A percentile compares a stretch with the other conserved stretches of the same genome.
Conservation (phyloP, 2,329 filamentous ascomycete species). For the Myotisia sp. region DNA sequence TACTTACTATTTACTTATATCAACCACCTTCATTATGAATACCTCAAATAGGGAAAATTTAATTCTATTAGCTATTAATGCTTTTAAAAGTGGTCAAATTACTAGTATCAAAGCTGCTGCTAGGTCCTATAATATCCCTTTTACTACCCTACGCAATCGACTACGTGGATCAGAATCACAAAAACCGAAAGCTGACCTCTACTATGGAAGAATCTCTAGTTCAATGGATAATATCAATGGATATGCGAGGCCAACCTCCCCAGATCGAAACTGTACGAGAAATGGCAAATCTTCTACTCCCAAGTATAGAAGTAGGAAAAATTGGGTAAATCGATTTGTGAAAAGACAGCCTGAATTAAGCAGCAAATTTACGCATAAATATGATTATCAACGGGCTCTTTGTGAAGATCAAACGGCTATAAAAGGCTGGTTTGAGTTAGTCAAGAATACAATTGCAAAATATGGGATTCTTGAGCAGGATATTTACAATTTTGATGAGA, state of each 20-base stretch:
- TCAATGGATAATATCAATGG: neutral
- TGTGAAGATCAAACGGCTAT: neutral
- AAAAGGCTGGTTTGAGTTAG: neutral
- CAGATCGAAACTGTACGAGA: neutral
- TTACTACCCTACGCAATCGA: neutral
- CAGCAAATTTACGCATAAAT: slow-evolving; percentile 1
- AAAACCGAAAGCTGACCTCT: slow-evolving; percentile 1
- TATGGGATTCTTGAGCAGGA: neutral
- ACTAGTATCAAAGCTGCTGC: neutral
- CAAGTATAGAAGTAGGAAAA: neutral
- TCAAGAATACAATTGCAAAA: neutral
- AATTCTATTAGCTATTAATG: neutral
- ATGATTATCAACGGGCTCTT: neutral
- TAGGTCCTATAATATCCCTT: neutral
- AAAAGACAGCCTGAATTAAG: neutral
- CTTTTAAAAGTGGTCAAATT: neutral
- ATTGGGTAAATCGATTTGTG: neutral
- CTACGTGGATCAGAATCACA: neutral
- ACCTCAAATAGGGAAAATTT: neutral
- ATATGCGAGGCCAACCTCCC: neutral
- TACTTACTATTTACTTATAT: neutral
- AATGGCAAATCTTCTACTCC: neutral
- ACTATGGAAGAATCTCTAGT: neutral
- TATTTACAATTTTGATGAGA: slow-evolving; percentile 1
- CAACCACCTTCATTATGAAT: neutral